Evolutionary conservation across 2,329 filamentous ascomycete species (phyloP).

Genomic region (Alternaria conjuncta): DNA sequence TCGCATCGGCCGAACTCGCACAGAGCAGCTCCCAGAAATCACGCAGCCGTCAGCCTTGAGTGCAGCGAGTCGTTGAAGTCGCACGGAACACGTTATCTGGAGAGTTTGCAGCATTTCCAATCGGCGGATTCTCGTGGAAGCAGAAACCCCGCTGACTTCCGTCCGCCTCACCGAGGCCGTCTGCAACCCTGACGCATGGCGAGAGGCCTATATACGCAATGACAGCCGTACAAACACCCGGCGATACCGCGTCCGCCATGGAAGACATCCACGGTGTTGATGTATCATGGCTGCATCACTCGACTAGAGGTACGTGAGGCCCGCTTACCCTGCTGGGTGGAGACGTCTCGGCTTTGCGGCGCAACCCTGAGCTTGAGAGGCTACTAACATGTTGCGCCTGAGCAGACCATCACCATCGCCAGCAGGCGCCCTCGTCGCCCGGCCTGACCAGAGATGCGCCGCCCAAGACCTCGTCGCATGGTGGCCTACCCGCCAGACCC

Average conservation of each 20-base stretch:
- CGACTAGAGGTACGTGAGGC: conserved; percentile 78
- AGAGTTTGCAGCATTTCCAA: conserved; percentile 23
- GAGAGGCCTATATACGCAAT: conserved; percentile 25
- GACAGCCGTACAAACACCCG: conserved; percentile 30
- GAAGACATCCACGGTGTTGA: conserved; percentile 83
- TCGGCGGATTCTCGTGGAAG: conserved; percentile 25
- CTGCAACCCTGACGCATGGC: conserved; percentile 34
- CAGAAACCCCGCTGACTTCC: conserved; percentile 38
- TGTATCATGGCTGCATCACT: conserved; percentile 89
- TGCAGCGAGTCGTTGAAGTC: conserved; percentile 9
- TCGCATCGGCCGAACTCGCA: conserved; percentile 21
- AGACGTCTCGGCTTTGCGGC: conserved; percentile 29
- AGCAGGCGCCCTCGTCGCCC: conserved; percentile 45
- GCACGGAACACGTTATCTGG: conserved; percentile 10
- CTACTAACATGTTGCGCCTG: conserved; percentile 23
- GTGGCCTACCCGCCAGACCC: conserved; percentile 31
- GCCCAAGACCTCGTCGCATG: conserved; percentile 45
- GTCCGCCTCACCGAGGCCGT: conserved; percentile 21
- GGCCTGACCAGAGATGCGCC: conserved; percentile 42
- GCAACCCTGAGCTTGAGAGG: conserved; percentile 14
- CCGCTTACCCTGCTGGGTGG: conserved; percentile 33
- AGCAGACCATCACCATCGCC: conserved; percentile 47
- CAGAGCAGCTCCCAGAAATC: conserved; percentile 14
- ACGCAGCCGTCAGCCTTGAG: conserved; percentile 13
- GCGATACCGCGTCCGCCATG: conserved; percentile 58